Evolutionary conservation across 305 asterid species (phyloP), one percentile per base, ranked within the genome.

Genomic region (Fraxinus dipetala): DNA sequence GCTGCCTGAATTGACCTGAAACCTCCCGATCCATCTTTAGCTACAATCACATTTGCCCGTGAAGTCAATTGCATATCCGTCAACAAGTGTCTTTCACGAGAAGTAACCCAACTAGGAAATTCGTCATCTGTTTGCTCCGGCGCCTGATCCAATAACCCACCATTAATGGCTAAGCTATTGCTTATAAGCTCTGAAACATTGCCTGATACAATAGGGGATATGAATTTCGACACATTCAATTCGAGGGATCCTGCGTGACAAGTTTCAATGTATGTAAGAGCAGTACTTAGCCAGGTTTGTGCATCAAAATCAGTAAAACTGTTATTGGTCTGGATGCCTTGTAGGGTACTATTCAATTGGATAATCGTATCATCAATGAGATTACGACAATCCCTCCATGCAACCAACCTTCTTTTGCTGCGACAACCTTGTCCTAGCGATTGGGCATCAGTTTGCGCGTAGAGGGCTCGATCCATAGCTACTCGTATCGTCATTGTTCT

Each of bases 241-340:
- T 95, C 98, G 20, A 16, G 72, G 2, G 95, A 91, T 16, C 98
- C 94, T 6, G 89, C 79, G 22, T 79, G 74, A 83, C 97, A 94
- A 7, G 87, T 91, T 11, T 92, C 90, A 26, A 94, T 67, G 83
- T 88, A 88, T 0, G 98, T 93, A 35, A 91, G 76, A 1, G 98
- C 91, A 0, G 97, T 78, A 83, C 97, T 92, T n/a, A 94, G 95
- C 98, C 98, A 94, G 24, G 97, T 94, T 38, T 93, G 98, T 0
- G 87, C 87, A 82, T 94, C 95, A 34, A 70, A 82, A 16, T 79
- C 86, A 0, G 85, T 24, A 77, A 48, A 87, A 74, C 78, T 84
- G 2, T 82, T 78, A 86, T 93, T 93, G 1, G 89, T 83, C 31
- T 63, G 59, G 61, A 95, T 81, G 78, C 90, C 88, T 0, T 87